Base-by-base conservation (phyloP, 1,139 yeast genomes). In the Lodderomyces metapsilosis region DNA sequence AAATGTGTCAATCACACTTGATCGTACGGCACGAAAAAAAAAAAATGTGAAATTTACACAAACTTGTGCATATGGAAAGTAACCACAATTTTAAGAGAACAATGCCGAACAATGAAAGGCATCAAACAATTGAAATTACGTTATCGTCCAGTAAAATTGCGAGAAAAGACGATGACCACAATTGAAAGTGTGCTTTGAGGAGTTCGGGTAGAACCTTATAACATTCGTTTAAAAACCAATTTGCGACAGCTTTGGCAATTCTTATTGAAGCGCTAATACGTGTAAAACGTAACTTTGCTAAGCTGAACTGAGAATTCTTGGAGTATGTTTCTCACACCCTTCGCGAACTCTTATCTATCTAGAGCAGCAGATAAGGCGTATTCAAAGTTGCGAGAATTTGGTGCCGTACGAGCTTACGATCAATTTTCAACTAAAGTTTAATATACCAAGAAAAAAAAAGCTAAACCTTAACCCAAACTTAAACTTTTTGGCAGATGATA, bases 11-110 rank as follows among this genome's bases (percentile, higher is more conserved):
- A 23, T 6, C n/a, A 23, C 25, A 10, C n/a, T 23, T 23, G n/a
- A 23, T 11, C 30, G 30, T 25, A 25, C 30, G 30, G 30, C 30
- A 25, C 30, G 30, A 25, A 25, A 25, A 25, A 25, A 25, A 25
- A n/a, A 25, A 24, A 24, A 24, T 24, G 27, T 4, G 5, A 24
- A 24, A 24, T 24, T 25, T 25, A 25, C 30, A 25, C 30, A 25
- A 25, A 25, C 11, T 10, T n/a, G 8, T 25, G 30, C 9, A n/a
- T n/a, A n/a, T 25, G n/a, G 4, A 9, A 25, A 12, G 6, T n/a
- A 25, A 25, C 30, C 30, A 25, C 30, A 25, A 12, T 25, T 25
- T 25, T n/a, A n/a, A 20, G 8, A n/a, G 16, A n/a, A 25, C 25
- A 23, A 23, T 23, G 25, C 25, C 25, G 25, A n/a, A 4, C 13